Evolutionary conservation across 148 eudicot species (phyloP).

Genomic region (Camellia sinensis): DNA sequence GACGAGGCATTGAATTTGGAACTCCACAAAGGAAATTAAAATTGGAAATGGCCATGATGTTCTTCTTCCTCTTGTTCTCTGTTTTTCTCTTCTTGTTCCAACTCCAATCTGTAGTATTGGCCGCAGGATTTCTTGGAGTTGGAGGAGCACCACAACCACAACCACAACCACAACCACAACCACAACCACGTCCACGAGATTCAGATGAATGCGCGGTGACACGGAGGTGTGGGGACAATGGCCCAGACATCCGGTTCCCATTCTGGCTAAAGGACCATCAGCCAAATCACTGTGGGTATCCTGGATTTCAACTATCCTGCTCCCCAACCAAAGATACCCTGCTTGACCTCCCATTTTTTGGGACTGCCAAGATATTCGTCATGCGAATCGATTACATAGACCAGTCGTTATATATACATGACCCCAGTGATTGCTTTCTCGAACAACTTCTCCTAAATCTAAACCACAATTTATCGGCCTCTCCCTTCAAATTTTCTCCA

Average conservation of each 20-base stretch:
- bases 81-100: too few species aligned
- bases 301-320: not conserved
- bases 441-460: not conserved
- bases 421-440: not conserved
- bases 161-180: too few species aligned
- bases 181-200: too few species aligned
- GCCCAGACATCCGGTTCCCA: not conserved
- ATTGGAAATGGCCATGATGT: too few species aligned
- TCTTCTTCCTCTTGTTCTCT: too few species aligned
- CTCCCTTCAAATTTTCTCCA: not conserved
- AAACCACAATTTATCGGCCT: not conserved
- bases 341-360: not conserved
- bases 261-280: slow-evolving; percentile 3
- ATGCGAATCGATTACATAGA: not conserved
- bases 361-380: not conserved
- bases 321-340: not conserved
- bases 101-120: too few species aligned
- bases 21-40: too few species aligned
- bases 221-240: not conserved
- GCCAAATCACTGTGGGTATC: not conserved
- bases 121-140: too few species aligned
- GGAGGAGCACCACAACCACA: too few species aligned
- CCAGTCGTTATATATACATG: too few species aligned
- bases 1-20: too few species aligned
- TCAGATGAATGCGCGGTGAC: too few species aligned